phyloP scores from a whole-genome alignment of 257 asterid species.

The Solanum piurae region DNA sequence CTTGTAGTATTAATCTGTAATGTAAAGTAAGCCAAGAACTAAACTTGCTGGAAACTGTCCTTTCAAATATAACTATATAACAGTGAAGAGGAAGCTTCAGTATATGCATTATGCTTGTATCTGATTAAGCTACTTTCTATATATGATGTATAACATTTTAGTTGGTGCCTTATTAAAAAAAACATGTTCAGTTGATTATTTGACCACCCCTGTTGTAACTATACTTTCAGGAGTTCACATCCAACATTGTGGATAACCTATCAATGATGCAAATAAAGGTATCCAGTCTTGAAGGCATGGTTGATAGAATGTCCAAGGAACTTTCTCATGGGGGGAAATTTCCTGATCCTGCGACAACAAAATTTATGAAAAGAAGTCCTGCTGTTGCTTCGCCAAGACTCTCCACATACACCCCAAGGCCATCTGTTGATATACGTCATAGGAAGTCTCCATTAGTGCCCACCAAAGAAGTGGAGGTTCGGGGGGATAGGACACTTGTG shows the following conservation, averaged over 20 bases:
- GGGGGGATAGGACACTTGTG: constrained; percentile 36
- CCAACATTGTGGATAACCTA: constrained; percentile 59
- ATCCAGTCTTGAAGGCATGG: constrained; percentile 66
- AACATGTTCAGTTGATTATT: background rate
- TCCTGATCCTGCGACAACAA: constrained; percentile 36
- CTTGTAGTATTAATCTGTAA: background rate
- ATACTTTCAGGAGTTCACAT: constrained; percentile 47
- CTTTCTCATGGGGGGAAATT: constrained; percentile 40
- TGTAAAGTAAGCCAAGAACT: background rate
- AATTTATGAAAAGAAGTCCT: constrained; percentile 43
- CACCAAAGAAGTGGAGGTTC: constrained; percentile 30
- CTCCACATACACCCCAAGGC: constrained; percentile 70
- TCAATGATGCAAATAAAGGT: constrained; percentile 75
- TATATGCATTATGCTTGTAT: background rate
- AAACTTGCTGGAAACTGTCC: background rate
- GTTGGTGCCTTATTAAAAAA: background rate
- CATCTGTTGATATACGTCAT: constrained; percentile 45
- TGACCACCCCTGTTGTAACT: background rate
- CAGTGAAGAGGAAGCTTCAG: background rate
- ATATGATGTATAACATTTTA: background rate
- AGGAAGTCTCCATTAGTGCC: constrained; percentile 37
- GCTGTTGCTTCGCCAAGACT: constrained; percentile 59
- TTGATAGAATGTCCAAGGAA: constrained; percentile 63
- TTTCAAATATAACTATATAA: background rate
- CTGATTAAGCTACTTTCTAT: background rate